Percentiles rank a stretch among this genome's conserved stretches.
phyloP scores from a whole-genome alignment of 2,329 filamentous ascomycete genomes.

The Scopulariopsis brevicaulis region DNA sequence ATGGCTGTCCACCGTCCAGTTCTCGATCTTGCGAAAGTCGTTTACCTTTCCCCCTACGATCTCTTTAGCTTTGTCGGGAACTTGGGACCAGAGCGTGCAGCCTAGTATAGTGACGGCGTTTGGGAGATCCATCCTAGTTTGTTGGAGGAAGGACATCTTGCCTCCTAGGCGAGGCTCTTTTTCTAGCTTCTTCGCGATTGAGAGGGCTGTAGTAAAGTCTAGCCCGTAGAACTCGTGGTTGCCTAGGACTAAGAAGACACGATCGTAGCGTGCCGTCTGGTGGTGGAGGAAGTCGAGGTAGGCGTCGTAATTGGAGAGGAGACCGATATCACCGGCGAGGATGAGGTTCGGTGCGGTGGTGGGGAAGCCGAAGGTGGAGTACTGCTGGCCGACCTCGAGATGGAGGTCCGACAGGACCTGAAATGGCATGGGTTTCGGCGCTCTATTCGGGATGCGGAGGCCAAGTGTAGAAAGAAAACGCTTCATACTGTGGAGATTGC shows the following conservation, averaged over 20 bases:
- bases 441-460: too few species aligned
- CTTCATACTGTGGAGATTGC: too few species aligned
- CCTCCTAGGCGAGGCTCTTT: slow-evolving; percentile 23
- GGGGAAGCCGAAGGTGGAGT: slow-evolving; percentile 26
- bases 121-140: slow-evolving; percentile 20
- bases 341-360: slow-evolving; percentile 28
- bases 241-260: slow-evolving; percentile 35
- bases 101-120: slow-evolving; percentile 39
- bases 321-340: slow-evolving; percentile 37
- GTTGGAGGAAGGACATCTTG: slow-evolving; percentile 31
- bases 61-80: slow-evolving; percentile 24
- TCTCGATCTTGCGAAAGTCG: slow-evolving; percentile 41
- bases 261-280: slow-evolving; percentile 27
- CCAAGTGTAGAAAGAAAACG: too few species aligned
- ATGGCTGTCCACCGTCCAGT: slow-evolving; percentile 38
- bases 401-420: slow-evolving; percentile 39
- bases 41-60: slow-evolving; percentile 31
- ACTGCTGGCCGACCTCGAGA: slow-evolving; percentile 32
- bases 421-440: slow-evolving; percentile 8
- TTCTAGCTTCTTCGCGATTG: slow-evolving; percentile 21
- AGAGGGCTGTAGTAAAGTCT: slow-evolving; percentile 23
- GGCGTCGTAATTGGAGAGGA: slow-evolving; percentile 24
- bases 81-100: slow-evolving; percentile 44
- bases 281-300: slow-evolving; percentile 30
- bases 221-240: slow-evolving; percentile 44